Evolutionary conservation across 495 filamentous ascomycete species (phyloP), one percentile per base, ranked within the genome.

Genomic region (Penicillium paxilli): DNA sequence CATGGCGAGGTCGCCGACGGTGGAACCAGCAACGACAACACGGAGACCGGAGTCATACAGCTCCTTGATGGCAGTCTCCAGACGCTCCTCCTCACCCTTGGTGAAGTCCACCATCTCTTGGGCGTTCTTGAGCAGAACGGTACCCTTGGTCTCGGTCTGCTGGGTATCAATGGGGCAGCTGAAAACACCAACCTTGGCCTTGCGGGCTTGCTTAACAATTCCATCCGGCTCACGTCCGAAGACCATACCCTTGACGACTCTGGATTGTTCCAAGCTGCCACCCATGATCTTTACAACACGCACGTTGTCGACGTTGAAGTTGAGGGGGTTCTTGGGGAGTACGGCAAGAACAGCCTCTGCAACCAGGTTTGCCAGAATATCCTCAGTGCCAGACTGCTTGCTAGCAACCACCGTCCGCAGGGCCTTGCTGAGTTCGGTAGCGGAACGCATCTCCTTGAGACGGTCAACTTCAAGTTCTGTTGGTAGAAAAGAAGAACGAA

Each of bases 201-300:
- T 93, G 58, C 76, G 80, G 49, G 87, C 91, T 75, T 90, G 91
- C 83, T 96, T 98, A 65, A 96, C 74, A 19, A 81, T 83, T 60
- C 91, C 93, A 66, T 97, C 86, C 12, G 95, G 95, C 65, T 96
- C 90, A 53, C 94, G 83, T 53, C 88, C 85, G 68, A 99, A 97
- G 24, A 99, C 95, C 95, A 99, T 99, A 62, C 95, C 95, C 80
- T 89, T 96, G 30, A 99, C 88, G 20, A 99, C 94, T 55, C 85
- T 84, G 65, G 89, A 94, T 73, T 98, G 92, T 65, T 91, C 89
- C 65, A 98, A 79, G 67, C 86, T 90, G 53, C 95, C 94, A 58
- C 95, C 95, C 95, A 99, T 97, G 61, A 99, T 98, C 80, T 99
- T 99, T 52, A 99, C 95, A 53, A 99, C 95, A 45, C 95, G 91